Base-by-base conservation (phyloP, 2,329 filamentous ascomycete genomes). In the Monilinia vaccinii-corymbosi region DNA sequence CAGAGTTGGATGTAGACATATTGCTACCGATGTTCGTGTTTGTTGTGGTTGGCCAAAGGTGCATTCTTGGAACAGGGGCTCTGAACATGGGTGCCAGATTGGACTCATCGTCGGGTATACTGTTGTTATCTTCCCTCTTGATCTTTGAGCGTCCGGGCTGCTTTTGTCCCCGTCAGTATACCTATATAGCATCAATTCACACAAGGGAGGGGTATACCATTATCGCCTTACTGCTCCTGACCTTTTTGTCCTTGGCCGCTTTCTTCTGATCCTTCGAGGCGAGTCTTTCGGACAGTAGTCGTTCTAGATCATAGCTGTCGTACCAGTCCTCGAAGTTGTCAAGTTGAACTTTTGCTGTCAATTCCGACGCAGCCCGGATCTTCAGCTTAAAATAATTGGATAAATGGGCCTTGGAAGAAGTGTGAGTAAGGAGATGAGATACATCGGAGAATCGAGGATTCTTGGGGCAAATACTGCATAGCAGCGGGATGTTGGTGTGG, bases 381-480 rank as follows among this genome's bases (percentile, higher is more conserved):
- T 90, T 86, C 56, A 91, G 80, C 69, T 90, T 91, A 76, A 92
- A 95, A 69, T 89, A 85, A 71, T 90, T 83, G 62, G 91, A 86
- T 38, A 97, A 78, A 72, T 97, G 93, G n/a, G 88, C 88, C 72
- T 97, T 97, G 65, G 92, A 97, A 62, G 88, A 85, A 63, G 97
- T 84, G 71, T 97, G 93, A 14, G 93, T 97, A 70, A 97, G 82
- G 42, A 97, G 79, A 73, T 97, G 93, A 38, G 92, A 96, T 48
- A 91, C 79, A 73, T 97, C 93, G 60, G 91, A 96, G 75, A 97
- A 97, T 34, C 76, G 82, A 44, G 90, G 89, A 62, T 81, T 81
- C 66, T 87, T 89, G 40, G 88, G 87, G 72, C 93, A 97, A 66
- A 96, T 86, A 69, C 80, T 85, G 82, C 93, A 97, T 67, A 84